Percentiles rank a stretch among this genome's conserved stretches.
phyloP scores from a whole-genome alignment of 257 asterid genomes.

The Jacaranda copaia region DNA sequence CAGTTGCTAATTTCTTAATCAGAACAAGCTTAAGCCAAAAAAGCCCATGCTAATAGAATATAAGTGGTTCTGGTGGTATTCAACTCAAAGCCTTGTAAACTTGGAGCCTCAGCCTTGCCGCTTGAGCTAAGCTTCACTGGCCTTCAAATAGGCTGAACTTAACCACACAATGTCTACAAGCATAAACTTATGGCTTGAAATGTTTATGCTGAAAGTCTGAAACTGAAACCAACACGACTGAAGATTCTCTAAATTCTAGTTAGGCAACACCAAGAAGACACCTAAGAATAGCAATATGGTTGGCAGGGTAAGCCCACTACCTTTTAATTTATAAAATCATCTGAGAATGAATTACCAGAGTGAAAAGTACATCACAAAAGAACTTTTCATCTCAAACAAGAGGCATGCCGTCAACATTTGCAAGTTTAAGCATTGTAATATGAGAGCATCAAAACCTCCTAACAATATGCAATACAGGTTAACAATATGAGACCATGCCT shows the following conservation, averaged over 20 bases:
- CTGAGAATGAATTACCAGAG: background rate
- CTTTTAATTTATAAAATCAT: background rate
- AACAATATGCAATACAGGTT: background rate
- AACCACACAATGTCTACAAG: constrained; percentile 12
- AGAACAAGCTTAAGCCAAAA: constrained; percentile 5
- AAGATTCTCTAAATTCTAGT: constrained; percentile 11
- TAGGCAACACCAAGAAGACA: background rate
- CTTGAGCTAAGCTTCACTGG: background rate
- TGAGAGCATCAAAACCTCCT: background rate
- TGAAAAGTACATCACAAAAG: background rate
- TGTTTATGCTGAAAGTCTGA: background rate
- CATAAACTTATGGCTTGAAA: constrained; percentile 12
- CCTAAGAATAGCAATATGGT: background rate
- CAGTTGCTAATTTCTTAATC: background rate
- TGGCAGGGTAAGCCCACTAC: background rate
- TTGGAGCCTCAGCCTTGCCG: background rate
- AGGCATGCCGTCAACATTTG: background rate
- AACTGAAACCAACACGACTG: background rate
- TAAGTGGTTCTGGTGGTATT: background rate
- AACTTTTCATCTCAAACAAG: constrained; percentile 11
- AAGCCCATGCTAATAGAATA: background rate
- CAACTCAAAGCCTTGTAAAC: constrained; percentile 8
- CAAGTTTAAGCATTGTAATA: background rate
- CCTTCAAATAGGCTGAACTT: background rate
- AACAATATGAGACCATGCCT: constrained; percentile 22